Conservation (phyloP, 805 yeast species). For the Ogataea pilisensis region DNA sequence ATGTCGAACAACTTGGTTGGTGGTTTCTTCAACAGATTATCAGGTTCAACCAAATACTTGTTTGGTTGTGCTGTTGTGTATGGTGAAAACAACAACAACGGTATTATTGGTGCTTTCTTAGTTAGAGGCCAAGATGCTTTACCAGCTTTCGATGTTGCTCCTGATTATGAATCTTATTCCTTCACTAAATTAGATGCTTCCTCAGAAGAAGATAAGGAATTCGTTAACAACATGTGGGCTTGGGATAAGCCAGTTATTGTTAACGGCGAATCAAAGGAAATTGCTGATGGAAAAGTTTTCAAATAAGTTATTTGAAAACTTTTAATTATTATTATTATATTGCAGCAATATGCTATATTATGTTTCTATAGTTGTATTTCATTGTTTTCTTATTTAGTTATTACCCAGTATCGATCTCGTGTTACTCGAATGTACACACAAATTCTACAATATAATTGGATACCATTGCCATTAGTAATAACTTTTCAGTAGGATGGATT, state of each 20-base stretch:
- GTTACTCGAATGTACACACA: too few relatives aligned
- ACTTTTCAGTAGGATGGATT: too few relatives aligned
- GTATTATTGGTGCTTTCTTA: conserved; percentile 91
- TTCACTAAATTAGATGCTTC: conserved; percentile 81
- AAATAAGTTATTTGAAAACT: conserved; percentile 61
- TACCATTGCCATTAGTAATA: too few relatives aligned
- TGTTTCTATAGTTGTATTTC: too few relatives aligned
- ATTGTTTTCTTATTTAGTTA: too few relatives aligned
- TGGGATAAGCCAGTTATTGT: conserved; percentile 92
- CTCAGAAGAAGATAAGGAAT: conserved; percentile 70
- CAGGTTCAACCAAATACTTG: conserved; percentile 88
- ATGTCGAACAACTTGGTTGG: conserved; percentile 98
- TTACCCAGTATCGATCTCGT: too few relatives aligned
- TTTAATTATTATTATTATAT: too few relatives aligned
- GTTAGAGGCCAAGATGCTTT: conserved; percentile 88
- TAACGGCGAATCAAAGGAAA: conserved; percentile 78
- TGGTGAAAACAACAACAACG: conserved; percentile 98
- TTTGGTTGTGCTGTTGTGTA: conserved; percentile 92
- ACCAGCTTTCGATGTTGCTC: conserved; percentile 97
- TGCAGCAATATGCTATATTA: too few relatives aligned
- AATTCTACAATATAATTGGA: too few relatives aligned
- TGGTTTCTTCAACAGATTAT: conserved; percentile 95
- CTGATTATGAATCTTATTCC: conserved; percentile 95
- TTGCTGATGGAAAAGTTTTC: conserved; percentile 97
- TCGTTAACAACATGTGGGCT: conserved; percentile 89